phyloP scores from a whole-genome alignment of 257 asterid genomes.

The Nemophila menziesii region DNA sequence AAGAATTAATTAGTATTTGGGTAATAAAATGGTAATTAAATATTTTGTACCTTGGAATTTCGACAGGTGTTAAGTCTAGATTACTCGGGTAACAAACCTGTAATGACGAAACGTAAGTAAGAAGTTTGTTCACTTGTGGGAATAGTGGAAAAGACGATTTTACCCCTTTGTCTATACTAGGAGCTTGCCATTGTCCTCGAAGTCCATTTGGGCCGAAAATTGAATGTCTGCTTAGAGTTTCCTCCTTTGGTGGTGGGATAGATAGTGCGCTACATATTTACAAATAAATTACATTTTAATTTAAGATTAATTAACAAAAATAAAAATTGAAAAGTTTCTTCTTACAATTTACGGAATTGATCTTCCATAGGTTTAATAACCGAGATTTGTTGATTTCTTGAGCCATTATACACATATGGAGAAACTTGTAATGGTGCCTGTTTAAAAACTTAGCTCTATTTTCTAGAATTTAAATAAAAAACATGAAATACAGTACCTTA shows the following conservation, averaged over 20 bases:
- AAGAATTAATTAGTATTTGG: too few relatives aligned
- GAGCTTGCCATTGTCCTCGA: constrained; percentile 79
- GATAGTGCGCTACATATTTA: constrained; percentile 38
- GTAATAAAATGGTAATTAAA: constrained; percentile 4
- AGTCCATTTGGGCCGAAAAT: constrained; percentile 93
- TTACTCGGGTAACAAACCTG: constrained; percentile 86
- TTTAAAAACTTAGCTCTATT: too few relatives aligned
- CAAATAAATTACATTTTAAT: not conserved
- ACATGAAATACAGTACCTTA: constrained; percentile 29
- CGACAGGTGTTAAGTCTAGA: constrained; percentile 47
- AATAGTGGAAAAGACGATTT: constrained; percentile 9
- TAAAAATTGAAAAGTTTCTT: not conserved
- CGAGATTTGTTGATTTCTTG: constrained; percentile 21
- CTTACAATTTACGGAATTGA: constrained; percentile 48
- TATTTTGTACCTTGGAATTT: constrained; percentile 40
- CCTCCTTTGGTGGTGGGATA: constrained; percentile 68
- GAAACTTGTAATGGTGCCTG: constrained; percentile 36
- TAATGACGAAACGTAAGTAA: constrained; percentile 16
- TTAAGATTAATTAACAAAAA: not conserved
- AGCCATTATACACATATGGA: constrained; percentile 30
- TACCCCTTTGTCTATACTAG: constrained; percentile 52
- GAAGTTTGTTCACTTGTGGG: not conserved
- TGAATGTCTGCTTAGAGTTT: constrained; percentile 85
- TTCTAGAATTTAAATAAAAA: too few relatives aligned
- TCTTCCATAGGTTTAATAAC: constrained; percentile 39